Evolutionary conservation across 106 monocot species (phyloP), one percentile per base, ranked within the genome.

Genomic region (Allium cepa): DNA sequence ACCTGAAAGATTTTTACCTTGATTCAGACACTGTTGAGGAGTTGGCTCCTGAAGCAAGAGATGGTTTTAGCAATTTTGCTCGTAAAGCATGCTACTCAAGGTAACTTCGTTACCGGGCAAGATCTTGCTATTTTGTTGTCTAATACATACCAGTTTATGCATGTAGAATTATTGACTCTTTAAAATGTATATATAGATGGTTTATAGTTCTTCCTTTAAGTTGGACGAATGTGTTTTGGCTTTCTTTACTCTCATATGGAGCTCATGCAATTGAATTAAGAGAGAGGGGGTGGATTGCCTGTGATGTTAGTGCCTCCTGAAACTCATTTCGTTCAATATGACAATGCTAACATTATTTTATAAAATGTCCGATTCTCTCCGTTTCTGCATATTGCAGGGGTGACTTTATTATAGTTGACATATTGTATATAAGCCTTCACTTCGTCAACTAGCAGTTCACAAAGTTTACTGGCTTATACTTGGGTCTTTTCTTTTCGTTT

Each of bases 151-250:
- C 22, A 22, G 1, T 22, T 22, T 22, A 1, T 22, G 22, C 22
- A n/a, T n/a, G 4, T 16, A 15, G 10, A 3, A 16, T 16, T 57
- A n/a, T n/a, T n/a, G n/a, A n/a, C n/a, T n/a, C n/a, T n/a, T n/a
- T n/a, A n/a, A n/a, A n/a, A n/a, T n/a, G n/a, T n/a, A n/a, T n/a
- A 57, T 49, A 59, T 81, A 99, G 97, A 61, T 99, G 88, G 89
- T 99, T 92, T 16, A 71, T 99, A 59, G 80, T 92, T 75, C 82
- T 99, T 67, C 92, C 97, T 52, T 69, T 99, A 70, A 79, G 77
- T 72, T 99, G 92, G 97, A 75, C 79, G 26, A 92, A 90, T 75
- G 26, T 71, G 61, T 97, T 99, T 62, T 99, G 97, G 97, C n/a
- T n/a, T n/a, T n/a, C n/a, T n/a, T n/a, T n/a, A n/a, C n/a, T n/a